Base-by-base conservation (phyloP, 163 green algal species). In the Smithsoniella earleae region DNA sequence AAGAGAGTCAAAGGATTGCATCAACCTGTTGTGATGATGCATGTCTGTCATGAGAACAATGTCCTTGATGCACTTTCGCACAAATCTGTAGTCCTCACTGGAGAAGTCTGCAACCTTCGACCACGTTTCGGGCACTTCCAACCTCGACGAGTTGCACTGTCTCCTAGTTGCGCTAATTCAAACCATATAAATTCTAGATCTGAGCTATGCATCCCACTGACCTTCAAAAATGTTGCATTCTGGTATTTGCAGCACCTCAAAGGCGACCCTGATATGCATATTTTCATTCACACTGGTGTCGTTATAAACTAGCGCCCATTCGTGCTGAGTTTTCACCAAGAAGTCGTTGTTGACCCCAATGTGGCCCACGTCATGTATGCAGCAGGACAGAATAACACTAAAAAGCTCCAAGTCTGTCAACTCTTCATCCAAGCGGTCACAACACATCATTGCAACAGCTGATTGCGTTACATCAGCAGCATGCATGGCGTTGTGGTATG, bases 41-140 rank as follows among this genome's bases (percentile, higher is more conserved):
- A 95, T 95, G 84, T 96, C 90, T 3, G 90, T 96, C 28, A 82
- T 81, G 63, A 96, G 81, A 46, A 96, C 88, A 73, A 92, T 87
- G 66, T 88, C 81, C 28, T 91, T 85, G 49, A 96, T 84, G 1
- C 90, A 82, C 69, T 86, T 83, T 36, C 86, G 80, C 66, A 89
- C 74, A 25, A 78, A 81, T 38, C 80, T 82, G 77, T 18, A 75
- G 64, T 86, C 55, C 16, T 85, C 78, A 0, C 73, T 58, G 1
- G 75, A 38, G 37, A 84, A 66, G 25, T 66, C 38, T 62, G 64
- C 64, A 74, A 33, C n/a, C n/a, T n/a, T n/a, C n/a, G n/a, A n/a
- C n/a, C n/a, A n/a, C n/a, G n/a, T n/a, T n/a, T n/a, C n/a, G n/a
- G n/a, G n/a, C n/a, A n/a, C n/a, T n/a, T n/a, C n/a, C n/a, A n/a